A percentile compares a stretch with the other conserved stretches of the same genome.
phyloP scores from a whole-genome alignment of 345 rosid genomes.

The Erysimum cheiranthoides region DNA sequence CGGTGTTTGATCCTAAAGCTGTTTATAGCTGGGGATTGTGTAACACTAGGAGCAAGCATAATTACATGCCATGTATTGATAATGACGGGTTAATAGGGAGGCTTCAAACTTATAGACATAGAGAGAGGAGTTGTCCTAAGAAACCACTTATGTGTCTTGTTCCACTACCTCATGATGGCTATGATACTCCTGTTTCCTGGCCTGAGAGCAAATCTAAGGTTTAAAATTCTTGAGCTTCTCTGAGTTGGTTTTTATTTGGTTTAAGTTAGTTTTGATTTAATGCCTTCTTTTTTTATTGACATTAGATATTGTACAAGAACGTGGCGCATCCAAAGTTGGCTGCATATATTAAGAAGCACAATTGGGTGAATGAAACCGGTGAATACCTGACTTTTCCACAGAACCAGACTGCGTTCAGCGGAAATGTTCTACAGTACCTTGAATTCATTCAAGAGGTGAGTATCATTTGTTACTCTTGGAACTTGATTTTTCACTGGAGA shows the following conservation, averaged over 20 bases:
- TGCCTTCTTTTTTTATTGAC: conserved; percentile 29
- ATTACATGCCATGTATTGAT: conserved; percentile 96
- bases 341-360: conserved; percentile 70
- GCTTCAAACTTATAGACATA: conserved; percentile 74
- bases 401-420: conserved; percentile 74
- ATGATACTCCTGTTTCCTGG: conserved; percentile 76
- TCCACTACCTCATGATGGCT: conserved; percentile 83
- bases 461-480: conserved; percentile 24
- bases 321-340: conserved; percentile 95
- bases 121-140: conserved; percentile 89
- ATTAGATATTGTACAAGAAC: conserved; percentile 77
- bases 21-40: conserved; percentile 86
- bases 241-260: conserved; percentile 9
- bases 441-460: conserved; percentile 94
- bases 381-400: conserved; percentile 76
- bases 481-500: neutral
- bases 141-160: conserved; percentile 77
- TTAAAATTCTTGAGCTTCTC: conserved; percentile 12
- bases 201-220: conserved; percentile 89
- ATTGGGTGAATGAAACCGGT: conserved; percentile 72
- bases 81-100: conserved; percentile 66
- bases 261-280: conserved; percentile 36
- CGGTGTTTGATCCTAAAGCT: conserved; percentile 82
- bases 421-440: conserved; percentile 85
- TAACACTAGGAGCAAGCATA: conserved; percentile 85